These are phyloP conservation scores for Phialocephala subalpina DNA, from an alignment of 2,329 filamentous ascomycete species.

Conservation along the genomic window DNA sequence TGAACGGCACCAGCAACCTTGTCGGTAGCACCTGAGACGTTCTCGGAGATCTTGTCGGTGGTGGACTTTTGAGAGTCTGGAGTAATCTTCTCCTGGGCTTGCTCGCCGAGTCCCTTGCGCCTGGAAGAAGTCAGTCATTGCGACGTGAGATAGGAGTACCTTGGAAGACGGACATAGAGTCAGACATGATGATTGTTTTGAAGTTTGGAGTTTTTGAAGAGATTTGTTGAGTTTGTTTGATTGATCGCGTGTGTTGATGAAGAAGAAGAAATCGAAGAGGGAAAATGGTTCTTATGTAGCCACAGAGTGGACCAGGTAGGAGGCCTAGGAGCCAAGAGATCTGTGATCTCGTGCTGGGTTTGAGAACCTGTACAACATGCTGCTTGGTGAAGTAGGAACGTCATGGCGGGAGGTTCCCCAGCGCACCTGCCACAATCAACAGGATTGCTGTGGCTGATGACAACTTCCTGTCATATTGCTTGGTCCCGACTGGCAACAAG, in stretches of 20 bases:
- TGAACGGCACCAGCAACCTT: constrained; percentile 54
- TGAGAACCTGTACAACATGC: constrained; percentile 3
- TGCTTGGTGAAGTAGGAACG: background rate
- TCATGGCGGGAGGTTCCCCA: background rate
- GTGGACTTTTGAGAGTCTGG: constrained; percentile 62
- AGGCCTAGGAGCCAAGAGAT: background rate
- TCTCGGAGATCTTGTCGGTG: constrained; percentile 48
- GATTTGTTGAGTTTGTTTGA: constrained; percentile 18
- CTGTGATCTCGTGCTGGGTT: background rate
- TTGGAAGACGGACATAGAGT: constrained; percentile 46
- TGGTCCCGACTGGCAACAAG: background rate
- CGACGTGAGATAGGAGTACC: background rate
- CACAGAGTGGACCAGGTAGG: background rate
- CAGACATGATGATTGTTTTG: constrained; percentile 53
- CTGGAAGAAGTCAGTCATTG: constrained; percentile 32
- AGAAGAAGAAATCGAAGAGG: background rate
- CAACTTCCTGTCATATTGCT: background rate
- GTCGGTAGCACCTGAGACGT: constrained; percentile 53
- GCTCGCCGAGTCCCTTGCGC: constrained; percentile 58
- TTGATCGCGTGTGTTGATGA: constrained; percentile 20
- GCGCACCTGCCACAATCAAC: constrained; percentile 2
- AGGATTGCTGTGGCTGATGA: background rate
- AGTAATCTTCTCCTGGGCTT: constrained; percentile 57
- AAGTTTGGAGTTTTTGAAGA: background rate
- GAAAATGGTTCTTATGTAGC: constrained; percentile 17